These are phyloP conservation scores for Laburnicola sp. DNA, from an alignment of 2,329 filamentous ascomycete species.

Conservation along the genomic window DNA sequence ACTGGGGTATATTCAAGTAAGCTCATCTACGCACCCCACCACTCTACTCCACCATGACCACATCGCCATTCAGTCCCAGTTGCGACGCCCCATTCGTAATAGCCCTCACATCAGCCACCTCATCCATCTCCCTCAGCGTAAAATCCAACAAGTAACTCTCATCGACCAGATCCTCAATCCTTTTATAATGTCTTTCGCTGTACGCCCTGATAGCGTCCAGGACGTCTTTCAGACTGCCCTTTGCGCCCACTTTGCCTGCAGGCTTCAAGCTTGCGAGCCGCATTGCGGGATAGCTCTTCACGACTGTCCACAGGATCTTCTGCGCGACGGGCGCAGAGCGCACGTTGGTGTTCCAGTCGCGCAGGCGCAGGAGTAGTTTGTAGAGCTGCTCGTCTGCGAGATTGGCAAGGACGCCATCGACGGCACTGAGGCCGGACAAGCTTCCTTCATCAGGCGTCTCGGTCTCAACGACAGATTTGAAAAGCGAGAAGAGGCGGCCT, in stretches of 20 bases:
- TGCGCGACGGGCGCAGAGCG: slow-evolving; percentile 84
- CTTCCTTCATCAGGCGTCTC: slow-evolving; percentile 64
- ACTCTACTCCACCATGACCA: slow-evolving; percentile 37
- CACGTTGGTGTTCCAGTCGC: slow-evolving; percentile 98
- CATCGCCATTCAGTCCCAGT: slow-evolving; percentile 29
- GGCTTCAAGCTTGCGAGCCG: slow-evolving; percentile 69
- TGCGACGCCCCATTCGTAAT: slow-evolving; percentile 31
- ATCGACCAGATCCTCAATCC: slow-evolving; percentile 86
- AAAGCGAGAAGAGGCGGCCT: slow-evolving; percentile 78
- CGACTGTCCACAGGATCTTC: slow-evolving; percentile 76
- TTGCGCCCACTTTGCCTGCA: slow-evolving; percentile 37
- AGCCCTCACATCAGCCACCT: slow-evolving; percentile 48
- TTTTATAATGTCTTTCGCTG: slow-evolving; percentile 88
- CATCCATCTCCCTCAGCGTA: slow-evolving; percentile 91
- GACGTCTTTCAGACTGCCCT: slow-evolving; percentile 70
- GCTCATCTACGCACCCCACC: background rate
- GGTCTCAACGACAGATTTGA: slow-evolving; percentile 74
- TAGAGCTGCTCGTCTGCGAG: slow-evolving; percentile 86
- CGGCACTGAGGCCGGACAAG: slow-evolving; percentile 64
- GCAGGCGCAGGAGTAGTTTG: slow-evolving; percentile 74
- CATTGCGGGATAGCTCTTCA: slow-evolving; percentile 78
- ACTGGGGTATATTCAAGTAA: slow-evolving; percentile 3
- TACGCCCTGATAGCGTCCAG: slow-evolving; percentile 86
- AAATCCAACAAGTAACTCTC: slow-evolving; percentile 95
- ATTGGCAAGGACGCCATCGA: slow-evolving; percentile 80